phyloP scores from a whole-genome alignment of 2,329 filamentous ascomycete genomes.

The Thelonectria rubi region DNA sequence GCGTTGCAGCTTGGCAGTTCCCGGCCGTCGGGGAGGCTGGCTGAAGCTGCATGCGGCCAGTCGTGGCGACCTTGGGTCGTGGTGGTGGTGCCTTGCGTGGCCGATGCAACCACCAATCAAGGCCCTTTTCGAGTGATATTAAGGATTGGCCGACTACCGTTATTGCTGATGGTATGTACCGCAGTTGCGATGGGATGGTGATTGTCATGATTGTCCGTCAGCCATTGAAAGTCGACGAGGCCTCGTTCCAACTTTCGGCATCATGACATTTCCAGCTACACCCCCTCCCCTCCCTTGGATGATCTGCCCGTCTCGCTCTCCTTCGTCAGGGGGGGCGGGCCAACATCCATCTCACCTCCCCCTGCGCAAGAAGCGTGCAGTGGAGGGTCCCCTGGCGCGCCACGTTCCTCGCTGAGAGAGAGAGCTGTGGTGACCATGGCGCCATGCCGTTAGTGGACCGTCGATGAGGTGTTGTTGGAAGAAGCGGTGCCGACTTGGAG shows the following conservation, averaged over 20 bases:
- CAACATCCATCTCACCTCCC: not conserved
- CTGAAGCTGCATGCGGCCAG: slow-evolving; percentile 12
- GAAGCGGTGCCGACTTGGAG: too few relatives aligned
- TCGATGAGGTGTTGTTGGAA: slow-evolving; percentile 8
- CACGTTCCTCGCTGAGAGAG: slow-evolving; percentile 34
- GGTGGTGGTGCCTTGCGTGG: slow-evolving; percentile 17
- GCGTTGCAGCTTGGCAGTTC: not conserved
- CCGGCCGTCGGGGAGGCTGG: slow-evolving; percentile 3
- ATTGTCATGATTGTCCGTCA: not conserved
- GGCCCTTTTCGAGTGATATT: slow-evolving; percentile 14
- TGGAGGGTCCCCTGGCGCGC: slow-evolving; percentile 31
- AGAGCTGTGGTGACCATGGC: slow-evolving; percentile 26
- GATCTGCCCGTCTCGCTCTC: not conserved
- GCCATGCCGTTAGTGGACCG: slow-evolving; percentile 35
- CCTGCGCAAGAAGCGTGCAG: not conserved
- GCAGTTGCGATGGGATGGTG: not conserved
- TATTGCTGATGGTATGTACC: not conserved
- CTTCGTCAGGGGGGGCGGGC: not conserved
- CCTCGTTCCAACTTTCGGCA: not conserved
- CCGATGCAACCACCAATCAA: slow-evolving; percentile 25
- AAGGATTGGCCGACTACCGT: slow-evolving; percentile 3
- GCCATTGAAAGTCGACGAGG: too few relatives aligned
- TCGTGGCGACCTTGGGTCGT: slow-evolving; percentile 3
- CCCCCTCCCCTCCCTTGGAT: slow-evolving; percentile 3
- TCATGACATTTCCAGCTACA: not conserved